Conservation (phyloP, 345 rosid species). For the Garcia nutans region DNA sequence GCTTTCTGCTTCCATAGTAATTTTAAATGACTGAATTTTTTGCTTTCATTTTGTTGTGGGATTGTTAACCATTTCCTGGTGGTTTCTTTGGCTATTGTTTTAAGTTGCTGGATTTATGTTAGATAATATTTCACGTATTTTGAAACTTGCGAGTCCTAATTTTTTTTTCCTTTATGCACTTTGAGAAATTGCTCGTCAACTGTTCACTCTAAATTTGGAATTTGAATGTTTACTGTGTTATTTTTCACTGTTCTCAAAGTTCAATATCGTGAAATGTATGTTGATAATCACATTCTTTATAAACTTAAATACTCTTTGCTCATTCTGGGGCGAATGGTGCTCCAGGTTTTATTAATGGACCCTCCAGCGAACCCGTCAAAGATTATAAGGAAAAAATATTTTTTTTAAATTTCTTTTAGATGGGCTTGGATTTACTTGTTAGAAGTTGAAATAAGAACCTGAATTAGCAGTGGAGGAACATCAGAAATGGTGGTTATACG, state of each 20-base stretch:
- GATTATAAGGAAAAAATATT: no score
- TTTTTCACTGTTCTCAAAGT: background rate
- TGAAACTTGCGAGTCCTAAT: background rate
- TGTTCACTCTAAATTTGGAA: no score
- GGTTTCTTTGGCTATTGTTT: background rate
- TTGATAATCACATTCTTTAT: background rate
- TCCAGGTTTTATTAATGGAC: no score
- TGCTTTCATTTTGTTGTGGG: background rate
- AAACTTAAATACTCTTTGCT: background rate
- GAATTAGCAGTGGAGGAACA: no score
- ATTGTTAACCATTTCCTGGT: background rate
- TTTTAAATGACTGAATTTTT: slow-evolving; percentile 6
- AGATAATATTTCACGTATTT: background rate
- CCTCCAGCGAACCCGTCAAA: no score
- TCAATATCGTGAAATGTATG: background rate
- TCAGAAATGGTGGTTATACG: no score
- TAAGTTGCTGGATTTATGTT: background rate
- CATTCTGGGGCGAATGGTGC: background rate
- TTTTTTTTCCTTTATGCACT: no score
- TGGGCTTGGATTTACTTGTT: no score
- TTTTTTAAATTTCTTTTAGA: no score
- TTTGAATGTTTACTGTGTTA: no score
- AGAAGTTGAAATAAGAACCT: no score
- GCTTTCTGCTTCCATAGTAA: background rate
- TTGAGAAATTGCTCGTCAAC: no score